Evolutionary conservation across 1,284 basidiomycete genomes (phyloP).

Genomic region (Pascua guehoae): DNA sequence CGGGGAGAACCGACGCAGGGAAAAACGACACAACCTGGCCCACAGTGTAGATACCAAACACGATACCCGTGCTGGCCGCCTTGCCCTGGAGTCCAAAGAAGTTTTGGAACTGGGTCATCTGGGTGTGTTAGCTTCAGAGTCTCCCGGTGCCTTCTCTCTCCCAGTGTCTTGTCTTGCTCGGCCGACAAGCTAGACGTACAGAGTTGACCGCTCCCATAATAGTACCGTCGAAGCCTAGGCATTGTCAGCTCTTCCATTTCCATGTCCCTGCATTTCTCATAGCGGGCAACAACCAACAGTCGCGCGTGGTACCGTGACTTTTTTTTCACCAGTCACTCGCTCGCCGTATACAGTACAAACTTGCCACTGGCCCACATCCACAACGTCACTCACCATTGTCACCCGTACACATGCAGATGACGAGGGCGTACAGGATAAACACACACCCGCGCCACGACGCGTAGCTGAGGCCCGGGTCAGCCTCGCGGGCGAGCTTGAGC

Average conservation of each 20-base stretch:
- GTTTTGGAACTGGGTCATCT: conserved; percentile 12
- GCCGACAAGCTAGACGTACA: neutral
- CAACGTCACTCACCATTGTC: conserved; percentile 24
- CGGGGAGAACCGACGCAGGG: conserved; percentile 49
- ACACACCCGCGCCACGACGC: conserved; percentile 49
- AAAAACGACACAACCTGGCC: conserved; percentile 47
- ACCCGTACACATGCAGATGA: conserved; percentile 53
- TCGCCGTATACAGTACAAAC: too few species aligned
- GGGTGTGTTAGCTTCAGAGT: too few species aligned
- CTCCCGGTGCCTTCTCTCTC: neutral
- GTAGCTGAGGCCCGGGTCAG: conserved; percentile 52
- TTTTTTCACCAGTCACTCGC: neutral
- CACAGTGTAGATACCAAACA: conserved; percentile 56
- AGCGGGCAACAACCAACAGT: too few species aligned
- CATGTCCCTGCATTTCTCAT: neutral
- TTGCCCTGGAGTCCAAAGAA: conserved; percentile 7
- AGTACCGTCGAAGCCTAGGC: conserved; percentile 13
- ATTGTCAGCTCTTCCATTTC: too few species aligned
- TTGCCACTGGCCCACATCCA: neutral
- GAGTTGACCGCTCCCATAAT: conserved; percentile 13
- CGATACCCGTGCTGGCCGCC: conserved; percentile 14
- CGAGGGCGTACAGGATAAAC: conserved; percentile 50
- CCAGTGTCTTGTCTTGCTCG: neutral
- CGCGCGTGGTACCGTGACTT: too few species aligned
- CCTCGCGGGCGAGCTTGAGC: conserved; percentile 52